Base-by-base conservation (phyloP, 2,329 filamentous ascomycete genomes). In the Beauveria sp. region DNA sequence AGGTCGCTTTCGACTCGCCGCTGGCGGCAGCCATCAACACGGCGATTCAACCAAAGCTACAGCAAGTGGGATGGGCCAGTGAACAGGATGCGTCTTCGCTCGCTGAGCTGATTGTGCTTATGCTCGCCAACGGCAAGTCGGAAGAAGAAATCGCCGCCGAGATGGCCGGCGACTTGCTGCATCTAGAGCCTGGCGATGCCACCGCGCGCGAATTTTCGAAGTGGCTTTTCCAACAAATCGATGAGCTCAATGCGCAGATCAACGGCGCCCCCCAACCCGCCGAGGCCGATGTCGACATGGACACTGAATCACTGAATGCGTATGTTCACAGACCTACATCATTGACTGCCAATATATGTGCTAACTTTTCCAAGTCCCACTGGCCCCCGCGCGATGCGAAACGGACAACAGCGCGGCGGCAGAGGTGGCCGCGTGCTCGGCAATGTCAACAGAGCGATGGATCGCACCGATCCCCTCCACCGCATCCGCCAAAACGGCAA, bases 91-190 rank as follows among this genome's bases (percentile, higher is more conserved):
- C 93, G 74, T 87, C 88, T 26, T 90, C 91, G 43, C 84, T 99
- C 63, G 88, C 92, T 63, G 95, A 99, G 77, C 99, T 98, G 77
- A 95, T 99, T 67, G 89, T 98, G 63, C 85, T 98, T 65, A 97
- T 98, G 93, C 84, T 99, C 38, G 91, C 91, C 65, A 98, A 97
- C 76, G 91, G 93, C 69, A 97, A 96, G 75, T 92, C 89, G 4
- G 88, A 96, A 72, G 86, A 93, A 56, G 89, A 97, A 72, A 93
- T 99, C 66, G 89, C 92, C 10, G 80, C 85, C 49, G 95, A 99
- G 73, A 85, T 99, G 16, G 89, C 93, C 1, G 89, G 87, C 66
- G 95, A 99, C 69, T 83, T 99, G 47, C 83, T 99, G 3, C 86
- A 86, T 62, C 83, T 97, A 5, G 86, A 86, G 3, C 86, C 91